Percentiles rank a stretch among this genome's conserved stretches.
Conservation (phyloP, 768 basidiomycete species). For the Fomitopsis serialis region DNA sequence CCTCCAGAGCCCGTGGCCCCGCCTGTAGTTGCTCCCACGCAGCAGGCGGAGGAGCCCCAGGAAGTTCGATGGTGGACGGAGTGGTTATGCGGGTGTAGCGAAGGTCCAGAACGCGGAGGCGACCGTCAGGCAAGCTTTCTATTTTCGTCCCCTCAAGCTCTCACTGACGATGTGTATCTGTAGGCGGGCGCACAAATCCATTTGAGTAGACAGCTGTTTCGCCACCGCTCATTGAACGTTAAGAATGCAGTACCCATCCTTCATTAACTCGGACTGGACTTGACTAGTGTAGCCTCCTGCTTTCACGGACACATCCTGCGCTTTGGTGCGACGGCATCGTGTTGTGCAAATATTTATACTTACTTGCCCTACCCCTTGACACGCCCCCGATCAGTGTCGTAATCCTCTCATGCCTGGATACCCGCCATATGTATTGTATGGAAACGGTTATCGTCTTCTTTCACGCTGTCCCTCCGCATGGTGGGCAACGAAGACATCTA, state of each 20-base stretch:
- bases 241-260: neutral
- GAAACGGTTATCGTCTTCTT: neutral
- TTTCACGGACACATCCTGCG: neutral
- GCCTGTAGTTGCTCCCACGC: conserved; percentile 17
- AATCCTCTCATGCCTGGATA: conserved; percentile 1
- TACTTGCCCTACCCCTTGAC: neutral
- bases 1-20: conserved; percentile 34
- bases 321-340: neutral
- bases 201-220: conserved; percentile 30
- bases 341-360: conserved; percentile 4
- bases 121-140: conserved; percentile 54
- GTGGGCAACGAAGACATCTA: neutral
- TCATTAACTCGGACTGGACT: neutral
- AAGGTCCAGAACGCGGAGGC: conserved; percentile 68
- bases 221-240: neutral
- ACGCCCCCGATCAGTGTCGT: conserved; percentile 8
- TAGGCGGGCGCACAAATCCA: conserved; percentile 76
- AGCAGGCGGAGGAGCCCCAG: conserved; percentile 25
- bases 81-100: conserved; percentile 77
- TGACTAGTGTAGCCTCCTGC: conserved; percentile 1
- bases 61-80: conserved; percentile 83
- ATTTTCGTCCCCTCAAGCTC: neutral
- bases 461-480: neutral
- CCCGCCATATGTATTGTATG: neutral
- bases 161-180: neutral